Evolutionary conservation across 768 basidiomycete genomes (phyloP), one percentile per base, ranked within the genome.

Genomic region (Infundibulicybe gibba): DNA sequence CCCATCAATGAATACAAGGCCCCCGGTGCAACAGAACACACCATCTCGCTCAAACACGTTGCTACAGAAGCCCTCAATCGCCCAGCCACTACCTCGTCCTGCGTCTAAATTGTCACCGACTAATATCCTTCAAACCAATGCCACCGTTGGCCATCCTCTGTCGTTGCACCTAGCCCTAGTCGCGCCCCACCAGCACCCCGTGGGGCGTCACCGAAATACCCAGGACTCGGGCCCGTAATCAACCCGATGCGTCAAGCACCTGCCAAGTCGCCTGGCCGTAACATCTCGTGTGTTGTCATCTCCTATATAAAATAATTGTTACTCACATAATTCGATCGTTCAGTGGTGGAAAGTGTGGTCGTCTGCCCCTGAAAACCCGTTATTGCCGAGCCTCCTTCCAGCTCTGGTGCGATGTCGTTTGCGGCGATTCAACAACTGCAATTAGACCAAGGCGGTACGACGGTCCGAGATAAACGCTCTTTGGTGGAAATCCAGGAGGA

Each of bases 401-500:
- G 56, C 6, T 54, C 64, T 13, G 69, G 70, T 25, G 25, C 25
- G 0, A 69, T 83, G 48, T 92, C 93, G 1, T 82, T 95, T 34
- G 70, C 80, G 0, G 90, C 85, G n/a, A 97, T 97, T 43, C 94
- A 95, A 61, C 75, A 82, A 60, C 69, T 83, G 38, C 88, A 94
- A 61, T 74, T 78, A 35, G 76, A 83, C 50, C 79, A 83, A 48
- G 69, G 66, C 4, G 52, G 57, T 1, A 56, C 59, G 2, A 60
- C 66, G 5, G 59, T 59, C 5, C 77, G 75, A 49, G 79, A 79
- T 51, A 81, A 77, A 50, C 77, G 77, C 30, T 87, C 86, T 20
- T 66, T 95, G 48, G 68, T 72, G 13, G 84, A 95, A 51, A 97
- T 97, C 37, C 93, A 95, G 62, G 81, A 84, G 49, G 92, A 97